phyloP scores from a whole-genome alignment of 352 stramenopile species.

The Paralagenidium karlingii region DNA sequence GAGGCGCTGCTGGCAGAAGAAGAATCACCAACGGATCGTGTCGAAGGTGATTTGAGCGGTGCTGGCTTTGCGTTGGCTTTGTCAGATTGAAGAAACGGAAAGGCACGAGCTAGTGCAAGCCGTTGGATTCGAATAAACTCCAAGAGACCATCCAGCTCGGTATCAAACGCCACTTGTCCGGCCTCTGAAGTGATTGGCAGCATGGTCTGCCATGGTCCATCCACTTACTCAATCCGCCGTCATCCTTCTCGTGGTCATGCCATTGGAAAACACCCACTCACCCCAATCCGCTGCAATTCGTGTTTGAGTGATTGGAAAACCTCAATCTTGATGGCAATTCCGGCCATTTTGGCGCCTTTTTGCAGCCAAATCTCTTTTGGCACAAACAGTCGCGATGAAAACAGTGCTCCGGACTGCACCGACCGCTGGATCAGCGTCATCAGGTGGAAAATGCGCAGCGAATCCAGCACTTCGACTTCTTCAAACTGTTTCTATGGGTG shows the following conservation, averaged over 20 bases:
- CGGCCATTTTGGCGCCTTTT: conserved; percentile 44
- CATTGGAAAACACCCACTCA: conserved; percentile 6
- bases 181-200: conserved; percentile 31
- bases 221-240: background rate
- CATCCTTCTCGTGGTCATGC: no score
- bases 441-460: conserved; percentile 62
- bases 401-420: conserved; percentile 57
- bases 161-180: conserved; percentile 28
- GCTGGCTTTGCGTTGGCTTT: background rate
- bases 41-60: background rate
- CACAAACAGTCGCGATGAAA: conserved; percentile 59
- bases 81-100: conserved; percentile 35
- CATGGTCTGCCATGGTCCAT: conserved; percentile 18
- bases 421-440: conserved; percentile 75
- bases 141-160: conserved; percentile 43
- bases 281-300: conserved; percentile 48
- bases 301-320: conserved; percentile 57
- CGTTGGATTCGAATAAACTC: conserved; percentile 29
- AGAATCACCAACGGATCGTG: no score
- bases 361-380: conserved; percentile 77
- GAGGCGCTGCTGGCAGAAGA: no score
- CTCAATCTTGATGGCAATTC: conserved; percentile 44
- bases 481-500: conserved; percentile 57
- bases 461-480: conserved; percentile 30
- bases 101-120: conserved; percentile 32